Evolutionary conservation across 345 rosid species (phyloP), one percentile per base, ranked within the genome.

Genomic region (Erucastrum elatum): DNA sequence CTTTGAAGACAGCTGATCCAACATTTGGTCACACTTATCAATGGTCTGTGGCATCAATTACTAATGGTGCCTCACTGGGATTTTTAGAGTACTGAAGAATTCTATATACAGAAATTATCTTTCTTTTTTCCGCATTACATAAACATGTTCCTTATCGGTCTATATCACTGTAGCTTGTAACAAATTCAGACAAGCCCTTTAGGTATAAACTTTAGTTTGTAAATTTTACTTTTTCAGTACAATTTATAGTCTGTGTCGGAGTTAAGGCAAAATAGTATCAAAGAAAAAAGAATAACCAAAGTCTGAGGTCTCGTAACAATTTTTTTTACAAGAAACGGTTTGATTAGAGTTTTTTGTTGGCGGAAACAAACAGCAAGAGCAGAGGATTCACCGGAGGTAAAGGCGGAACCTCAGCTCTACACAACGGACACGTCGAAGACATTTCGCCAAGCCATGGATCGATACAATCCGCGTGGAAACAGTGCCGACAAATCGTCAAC

Each of bases 21-120:
- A 31, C 34, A 31, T 31, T 31, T 31, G 34, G 5, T 6, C 34
- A 31, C 34, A 31, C 34, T 31, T 35, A 35, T 35, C 39, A 35
- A 35, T 1, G 39, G 39, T 35, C 10, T 35, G 39, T 35, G 39
- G 7, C 92, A 70, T 88, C 93, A 66, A 87, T 75, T 30, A 86
- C 80, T 65, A 89, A 84, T 62, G 96, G 86, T n/a, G 98, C 91
- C 84, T 94, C 98, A 53, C 94, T 88, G 33, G 64, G 75, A 21
- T 21, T 21, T 21, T 21, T 21, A 21, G 21, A 21, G 21, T 76
- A 91, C 83, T 94, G 98, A 78, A 89, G 87, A 29, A 94, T 85
- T 84, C 98, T 86, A 81, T 94, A 97, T 12, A 94, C 93, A 12
- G 96, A 94, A 7, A 94, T 94, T 88, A 92, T 94, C 75, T 92